Conservation (phyloP, 148 eudicot genomes). For the Spergularia bocconei region DNA sequence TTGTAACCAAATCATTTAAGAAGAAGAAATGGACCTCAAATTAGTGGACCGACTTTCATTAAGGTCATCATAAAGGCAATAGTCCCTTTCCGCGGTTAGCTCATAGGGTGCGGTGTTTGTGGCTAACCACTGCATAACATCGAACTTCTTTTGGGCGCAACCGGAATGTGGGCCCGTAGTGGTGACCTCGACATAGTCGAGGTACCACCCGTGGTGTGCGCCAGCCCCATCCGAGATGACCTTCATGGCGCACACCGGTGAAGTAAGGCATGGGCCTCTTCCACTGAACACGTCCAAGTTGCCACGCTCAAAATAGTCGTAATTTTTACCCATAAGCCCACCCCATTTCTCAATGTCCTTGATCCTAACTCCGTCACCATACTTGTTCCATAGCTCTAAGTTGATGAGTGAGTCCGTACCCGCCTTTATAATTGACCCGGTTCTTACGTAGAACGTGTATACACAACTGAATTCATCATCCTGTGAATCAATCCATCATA, state of each 20-base stretch:
- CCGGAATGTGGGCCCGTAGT: conserved; percentile 43
- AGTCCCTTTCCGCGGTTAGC: conserved; percentile 44
- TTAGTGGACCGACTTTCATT: conserved; percentile 4
- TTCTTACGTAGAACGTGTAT: conserved; percentile 57
- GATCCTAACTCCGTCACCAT: conserved; percentile 48
- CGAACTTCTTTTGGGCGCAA: conserved; percentile 43
- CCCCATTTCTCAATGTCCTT: conserved; percentile 64
- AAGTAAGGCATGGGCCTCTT: conserved; percentile 52
- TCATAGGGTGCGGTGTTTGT: conserved; percentile 42
- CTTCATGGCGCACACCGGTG: conserved; percentile 53
- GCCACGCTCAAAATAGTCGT: conserved; percentile 79
- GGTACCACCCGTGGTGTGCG: conserved; percentile 55
- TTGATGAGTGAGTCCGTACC: conserved; percentile 71
- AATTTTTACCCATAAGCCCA: conserved; percentile 56
- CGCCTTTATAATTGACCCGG: conserved; percentile 64
- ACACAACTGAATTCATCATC: conserved; percentile 36
- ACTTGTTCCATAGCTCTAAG: conserved; percentile 48
- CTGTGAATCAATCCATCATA: not conserved
- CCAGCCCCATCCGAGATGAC: conserved; percentile 71
- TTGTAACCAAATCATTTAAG: not conserved
- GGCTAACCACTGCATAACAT: conserved; percentile 63
- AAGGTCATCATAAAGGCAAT: conserved; percentile 26
- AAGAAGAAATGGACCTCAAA: conserved; percentile 19
- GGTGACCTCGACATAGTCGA: conserved; percentile 61
- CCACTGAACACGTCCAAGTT: conserved; percentile 79